phyloP scores from a whole-genome alignment of 352 stramenopile genomes.

The Globisporangium yorkense region DNA sequence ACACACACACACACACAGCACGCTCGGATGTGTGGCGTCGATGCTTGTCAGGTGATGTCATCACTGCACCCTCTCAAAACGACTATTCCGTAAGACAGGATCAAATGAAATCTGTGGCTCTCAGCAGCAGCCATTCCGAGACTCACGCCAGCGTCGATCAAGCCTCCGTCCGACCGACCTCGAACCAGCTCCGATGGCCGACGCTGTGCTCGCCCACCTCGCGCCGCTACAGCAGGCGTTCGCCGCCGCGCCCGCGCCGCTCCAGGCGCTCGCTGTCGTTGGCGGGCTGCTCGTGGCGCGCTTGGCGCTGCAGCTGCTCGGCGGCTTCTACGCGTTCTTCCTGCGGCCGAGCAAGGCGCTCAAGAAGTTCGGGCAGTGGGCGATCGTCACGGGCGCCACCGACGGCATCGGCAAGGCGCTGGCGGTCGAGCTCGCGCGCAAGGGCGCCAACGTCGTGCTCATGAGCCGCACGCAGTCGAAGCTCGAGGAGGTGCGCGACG shows the following conservation, averaged over 20 bases:
- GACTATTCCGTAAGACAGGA: not conserved
- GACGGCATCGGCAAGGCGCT: conserved; percentile 91
- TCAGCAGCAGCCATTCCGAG: conserved; percentile 1
- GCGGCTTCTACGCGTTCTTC: conserved; percentile 82
- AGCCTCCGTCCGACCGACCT: too few species aligned
- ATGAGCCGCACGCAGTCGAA: conserved; percentile 97
- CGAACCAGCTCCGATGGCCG: not conserved
- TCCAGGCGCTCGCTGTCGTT: conserved; percentile 39
- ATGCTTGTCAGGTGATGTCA: not conserved
- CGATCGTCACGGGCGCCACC: conserved; percentile 96
- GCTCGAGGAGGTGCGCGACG: conserved; percentile 89
- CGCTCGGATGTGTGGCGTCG: not conserved
- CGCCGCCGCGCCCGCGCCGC: conserved; percentile 21
- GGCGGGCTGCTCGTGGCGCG: conserved; percentile 46
- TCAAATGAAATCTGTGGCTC: not conserved
- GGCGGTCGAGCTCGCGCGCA: conserved; percentile 93
- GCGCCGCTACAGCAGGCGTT: conserved; percentile 26
- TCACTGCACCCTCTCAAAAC: not conserved
- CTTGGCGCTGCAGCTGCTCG: conserved; percentile 43
- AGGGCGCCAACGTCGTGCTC: conserved; percentile 96
- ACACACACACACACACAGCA: not conserved
- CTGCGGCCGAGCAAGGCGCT: conserved; percentile 92
- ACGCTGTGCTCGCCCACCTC: conserved; percentile 14
- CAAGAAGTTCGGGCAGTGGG: conserved; percentile 95
- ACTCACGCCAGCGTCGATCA: not conserved